Evolutionary conservation across 441 rosid species (phyloP).

Genomic region (Erodium chrysanthum): DNA sequence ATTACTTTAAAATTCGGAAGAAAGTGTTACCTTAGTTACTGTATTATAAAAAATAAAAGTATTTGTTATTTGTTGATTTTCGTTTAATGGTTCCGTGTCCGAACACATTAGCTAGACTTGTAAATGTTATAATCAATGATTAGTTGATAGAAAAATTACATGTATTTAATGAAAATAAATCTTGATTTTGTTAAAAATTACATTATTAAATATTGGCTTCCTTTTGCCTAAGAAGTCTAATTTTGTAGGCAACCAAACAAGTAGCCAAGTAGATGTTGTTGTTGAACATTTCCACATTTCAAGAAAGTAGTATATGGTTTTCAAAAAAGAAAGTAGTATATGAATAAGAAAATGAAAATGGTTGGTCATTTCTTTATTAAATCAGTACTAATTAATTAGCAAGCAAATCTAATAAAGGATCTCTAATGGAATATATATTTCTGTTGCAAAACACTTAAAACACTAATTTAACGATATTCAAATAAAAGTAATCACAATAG

Average conservation of each 20-base stretch:
- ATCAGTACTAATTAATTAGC: background rate
- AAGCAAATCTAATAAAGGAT: background rate
- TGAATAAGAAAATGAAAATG: constrained; percentile 1
- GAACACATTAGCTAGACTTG: background rate
- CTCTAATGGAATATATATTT: background rate
- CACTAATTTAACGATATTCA: background rate
- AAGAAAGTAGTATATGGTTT: background rate
- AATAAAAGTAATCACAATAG: too few species aligned
- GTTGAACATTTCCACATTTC: background rate
- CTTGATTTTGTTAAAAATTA: background rate
- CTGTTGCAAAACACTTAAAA: background rate
- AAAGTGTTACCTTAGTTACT: background rate
- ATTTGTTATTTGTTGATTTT: background rate
- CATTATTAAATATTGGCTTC: too few species aligned
- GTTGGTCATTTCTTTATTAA: background rate
- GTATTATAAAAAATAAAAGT: background rate
- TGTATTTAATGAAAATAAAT: too few species aligned
- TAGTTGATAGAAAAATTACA: background rate
- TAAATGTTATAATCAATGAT: background rate
- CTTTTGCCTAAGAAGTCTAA: background rate
- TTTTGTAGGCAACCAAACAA: background rate
- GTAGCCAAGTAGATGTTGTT: background rate
- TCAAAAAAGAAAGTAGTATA: background rate
- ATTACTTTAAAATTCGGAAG: too few species aligned
- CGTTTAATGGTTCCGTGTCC: background rate